Evolutionary conservation across 768 basidiomycete genomes (phyloP).

Genomic region (Wakefieldia striispora): DNA sequence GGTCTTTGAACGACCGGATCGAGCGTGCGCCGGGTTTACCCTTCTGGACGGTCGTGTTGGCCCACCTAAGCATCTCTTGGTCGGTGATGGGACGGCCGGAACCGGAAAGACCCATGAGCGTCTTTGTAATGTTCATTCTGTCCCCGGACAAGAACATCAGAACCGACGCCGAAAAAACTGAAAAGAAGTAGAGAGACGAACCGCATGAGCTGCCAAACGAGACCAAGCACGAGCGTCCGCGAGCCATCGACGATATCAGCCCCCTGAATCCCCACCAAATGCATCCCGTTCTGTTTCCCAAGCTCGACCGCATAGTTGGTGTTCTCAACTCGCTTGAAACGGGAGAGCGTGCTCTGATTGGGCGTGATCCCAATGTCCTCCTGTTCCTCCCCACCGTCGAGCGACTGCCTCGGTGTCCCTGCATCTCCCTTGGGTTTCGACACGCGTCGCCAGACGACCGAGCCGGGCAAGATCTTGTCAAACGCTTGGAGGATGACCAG

Average conservation of each 20-base stretch:
- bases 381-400: conserved; percentile 53
- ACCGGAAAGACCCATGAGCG: conserved; percentile 68
- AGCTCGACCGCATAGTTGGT: conserved; percentile 96
- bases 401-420: conserved; percentile 36
- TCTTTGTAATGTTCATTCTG: conserved; percentile 88
- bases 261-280: conserved; percentile 95
- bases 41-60: conserved; percentile 83
- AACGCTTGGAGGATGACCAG: conserved; percentile 91
- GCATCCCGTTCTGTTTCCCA: conserved; percentile 90
- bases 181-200: conserved; percentile 31
- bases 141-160: too few species aligned
- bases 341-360: conserved; percentile 80
- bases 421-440: conserved; percentile 75
- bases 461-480: conserved; percentile 91
- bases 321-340: conserved; percentile 98
- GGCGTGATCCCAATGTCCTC: conserved; percentile 82
- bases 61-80: conserved; percentile 94
- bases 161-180: not conserved
- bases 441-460: conserved; percentile 94
- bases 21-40: conserved; percentile 54
- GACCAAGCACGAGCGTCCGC: conserved; percentile 89
- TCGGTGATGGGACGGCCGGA: conserved; percentile 86
- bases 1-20: conserved; percentile 95
- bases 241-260: conserved; percentile 95
- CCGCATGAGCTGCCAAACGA: conserved; percentile 99